phyloP scores from a whole-genome alignment of 75 land plant genomes.

The Isoetes taiwanensis region DNA sequence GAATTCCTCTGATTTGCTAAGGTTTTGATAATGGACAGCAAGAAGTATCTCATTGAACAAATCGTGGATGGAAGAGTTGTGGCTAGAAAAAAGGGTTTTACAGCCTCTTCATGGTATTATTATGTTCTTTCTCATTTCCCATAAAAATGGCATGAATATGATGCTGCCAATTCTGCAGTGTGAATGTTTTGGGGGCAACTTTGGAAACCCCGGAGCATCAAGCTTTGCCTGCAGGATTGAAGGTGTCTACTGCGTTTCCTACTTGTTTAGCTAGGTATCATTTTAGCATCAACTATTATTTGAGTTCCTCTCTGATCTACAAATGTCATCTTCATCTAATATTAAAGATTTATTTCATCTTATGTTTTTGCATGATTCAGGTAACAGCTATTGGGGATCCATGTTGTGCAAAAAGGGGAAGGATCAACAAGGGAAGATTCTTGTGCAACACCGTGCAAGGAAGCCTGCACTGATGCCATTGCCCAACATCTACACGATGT shows the following conservation, averaged over 20 bases:
- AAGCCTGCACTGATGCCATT: not conserved
- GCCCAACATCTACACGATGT: not conserved
- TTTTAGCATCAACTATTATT: not conserved
- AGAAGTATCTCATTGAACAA: slow-evolving; percentile 1
- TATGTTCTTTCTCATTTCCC: not conserved
- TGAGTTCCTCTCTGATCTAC: not conserved
- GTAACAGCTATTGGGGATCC: not conserved
- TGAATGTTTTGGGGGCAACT: not conserved
- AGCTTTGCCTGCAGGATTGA: not conserved
- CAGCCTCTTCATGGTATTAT: not conserved
- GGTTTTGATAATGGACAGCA: not conserved
- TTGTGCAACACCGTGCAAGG: not conserved
- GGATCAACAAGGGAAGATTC: not conserved
- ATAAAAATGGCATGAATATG: not conserved
- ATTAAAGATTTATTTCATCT: not conserved
- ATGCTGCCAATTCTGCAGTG: not conserved
- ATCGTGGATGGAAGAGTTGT: slow-evolving; percentile 1
- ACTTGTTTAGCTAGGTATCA: not conserved
- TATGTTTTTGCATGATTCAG: not conserved
- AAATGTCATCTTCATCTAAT: not conserved
- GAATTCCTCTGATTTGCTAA: not conserved
- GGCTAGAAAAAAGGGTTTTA: not conserved
- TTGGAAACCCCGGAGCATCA: not conserved
- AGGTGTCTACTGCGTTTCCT: not conserved
- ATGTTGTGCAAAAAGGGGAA: not conserved